Base-by-base conservation (phyloP, 306 rosid genomes). In the Acacia crassicarpa region DNA sequence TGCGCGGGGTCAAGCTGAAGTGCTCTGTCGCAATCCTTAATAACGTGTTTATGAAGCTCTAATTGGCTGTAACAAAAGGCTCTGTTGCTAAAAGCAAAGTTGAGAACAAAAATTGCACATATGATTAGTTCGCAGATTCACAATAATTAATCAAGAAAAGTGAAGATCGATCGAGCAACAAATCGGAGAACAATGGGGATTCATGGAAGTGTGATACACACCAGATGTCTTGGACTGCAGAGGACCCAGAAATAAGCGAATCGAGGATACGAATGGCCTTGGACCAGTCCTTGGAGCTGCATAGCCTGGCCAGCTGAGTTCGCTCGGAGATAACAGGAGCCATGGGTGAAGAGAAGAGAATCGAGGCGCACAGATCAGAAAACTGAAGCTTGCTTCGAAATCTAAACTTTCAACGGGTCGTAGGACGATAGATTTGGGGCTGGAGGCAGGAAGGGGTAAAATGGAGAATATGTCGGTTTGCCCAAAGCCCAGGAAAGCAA, bases 51-150 rank as follows among this genome's bases (percentile, higher is more conserved):
- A 80, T 92, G 87, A 61, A 92, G 91, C 92, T 92, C 97, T 84
- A 90, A 86, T 86, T 88, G 92, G 85, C 94, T 88, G 80, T 92
- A 92, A 77, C 97, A 92, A 75, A 90, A 92, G 44, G 97, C 94
- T 85, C 97, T 78, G 76, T 92, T 92, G 89, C 97, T 92, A 91
- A 65, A 86, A 74, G 43, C 84, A 80, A 79, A 77, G 45, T 74
- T 77, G 53, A 67, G 56, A 83, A 76, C 14, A 72, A 70, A 70
- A 27, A 83, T 77, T 77, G 56, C 77, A 76, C 44, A 38, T 72
- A 43, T 53, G 30, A 71, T 71, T 51, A 46, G 14, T 14, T 59
- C 20, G 23, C 58, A 65, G 4, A 22, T 4, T 74, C 19, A 45
- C 13, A 46, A 67, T n/a, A 80, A 43, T 53, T 20, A 75, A 84